Conservation (phyloP, 148 eudicot genomes). For the Persicaria maculosa region DNA sequence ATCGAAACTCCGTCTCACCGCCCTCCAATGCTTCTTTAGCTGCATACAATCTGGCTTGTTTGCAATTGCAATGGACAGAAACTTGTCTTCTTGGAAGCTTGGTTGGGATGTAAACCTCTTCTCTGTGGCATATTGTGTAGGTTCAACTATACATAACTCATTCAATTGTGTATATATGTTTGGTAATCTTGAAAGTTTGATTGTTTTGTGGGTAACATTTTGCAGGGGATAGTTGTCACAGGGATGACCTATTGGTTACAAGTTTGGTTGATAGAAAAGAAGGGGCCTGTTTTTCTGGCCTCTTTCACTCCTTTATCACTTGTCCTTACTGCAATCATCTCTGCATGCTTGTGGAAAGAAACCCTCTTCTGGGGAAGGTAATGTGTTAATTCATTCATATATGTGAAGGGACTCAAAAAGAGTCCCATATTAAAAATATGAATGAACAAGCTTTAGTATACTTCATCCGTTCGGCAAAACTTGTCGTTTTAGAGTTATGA, state of each 20-base stretch:
- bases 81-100: conserved; percentile 38
- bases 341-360: conserved; percentile 24
- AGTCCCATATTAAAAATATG: too few relatives aligned
- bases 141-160: neutral
- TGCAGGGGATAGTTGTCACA: conserved; percentile 27
- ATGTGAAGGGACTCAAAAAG: too few relatives aligned
- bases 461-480: too few relatives aligned
- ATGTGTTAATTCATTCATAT: neutral
- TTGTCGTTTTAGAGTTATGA: too few relatives aligned
- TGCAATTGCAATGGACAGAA: conserved; percentile 25
- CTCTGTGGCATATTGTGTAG: conserved; percentile 38
- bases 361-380: conserved; percentile 23
- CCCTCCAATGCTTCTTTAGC: conserved; percentile 37
- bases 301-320: conserved; percentile 26
- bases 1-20: conserved; percentile 27
- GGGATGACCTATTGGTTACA: conserved; percentile 28
- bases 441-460: too few relatives aligned
- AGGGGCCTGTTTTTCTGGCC: conserved; percentile 27
- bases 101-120: conserved; percentile 38
- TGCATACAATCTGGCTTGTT: conserved; percentile 21
- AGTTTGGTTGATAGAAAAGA: conserved; percentile 25
- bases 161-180: neutral
- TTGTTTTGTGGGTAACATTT: neutral
- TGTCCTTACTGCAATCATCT: conserved; percentile 21
- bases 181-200: neutral